Evolutionary conservation across 2,329 filamentous ascomycete genomes (phyloP).

Genomic region (Colletotrichum chrysophilum): DNA sequence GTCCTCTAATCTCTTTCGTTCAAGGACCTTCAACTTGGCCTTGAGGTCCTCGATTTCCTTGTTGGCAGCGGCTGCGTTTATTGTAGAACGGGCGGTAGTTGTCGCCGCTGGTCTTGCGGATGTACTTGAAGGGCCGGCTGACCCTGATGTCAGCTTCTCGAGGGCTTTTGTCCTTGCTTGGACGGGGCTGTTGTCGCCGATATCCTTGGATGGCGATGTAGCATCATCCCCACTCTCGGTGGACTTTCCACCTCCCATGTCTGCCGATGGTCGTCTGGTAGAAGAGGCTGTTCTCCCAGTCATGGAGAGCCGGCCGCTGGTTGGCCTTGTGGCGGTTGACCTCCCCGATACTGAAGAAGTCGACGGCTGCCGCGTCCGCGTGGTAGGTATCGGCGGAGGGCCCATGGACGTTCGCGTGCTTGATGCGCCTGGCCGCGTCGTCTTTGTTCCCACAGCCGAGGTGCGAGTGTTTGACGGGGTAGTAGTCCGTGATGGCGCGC

Average conservation of each 20-base stretch:
- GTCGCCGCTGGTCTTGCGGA: slow-evolving; percentile 29
- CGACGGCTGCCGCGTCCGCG: slow-evolving; percentile 50
- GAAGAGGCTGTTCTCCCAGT: slow-evolving; percentile 38
- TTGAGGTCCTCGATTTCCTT: slow-evolving; percentile 87
- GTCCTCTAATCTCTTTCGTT: slow-evolving; percentile 86
- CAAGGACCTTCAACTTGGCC: slow-evolving; percentile 83
- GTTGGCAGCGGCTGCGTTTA: slow-evolving; percentile 53
- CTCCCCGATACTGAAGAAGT: slow-evolving; percentile 39
- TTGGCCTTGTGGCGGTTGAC: slow-evolving; percentile 38
- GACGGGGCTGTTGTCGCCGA: slow-evolving; percentile 58
- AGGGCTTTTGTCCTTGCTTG: slow-evolving; percentile 55
- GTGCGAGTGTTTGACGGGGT: slow-evolving; percentile 65
- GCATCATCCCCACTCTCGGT: slow-evolving; percentile 40
- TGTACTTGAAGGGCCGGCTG: slow-evolving; percentile 35
- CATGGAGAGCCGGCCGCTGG: slow-evolving; percentile 45
- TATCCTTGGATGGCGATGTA: slow-evolving; percentile 55
- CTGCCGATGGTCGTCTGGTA: slow-evolving; percentile 50
- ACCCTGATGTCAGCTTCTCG: slow-evolving; percentile 52
- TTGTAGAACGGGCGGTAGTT: slow-evolving; percentile 34
- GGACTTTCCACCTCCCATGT: slow-evolving; percentile 47
- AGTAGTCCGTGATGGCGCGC: slow-evolving; percentile 65
- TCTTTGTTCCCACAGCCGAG: slow-evolving; percentile 49
- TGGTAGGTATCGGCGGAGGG: slow-evolving; percentile 59
- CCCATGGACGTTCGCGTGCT: slow-evolving; percentile 69
- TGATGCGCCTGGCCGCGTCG: slow-evolving; percentile 58